Evolutionary conservation across 1,284 basidiomycete genomes (phyloP).

Genomic region (Trichosporon inkin): DNA sequence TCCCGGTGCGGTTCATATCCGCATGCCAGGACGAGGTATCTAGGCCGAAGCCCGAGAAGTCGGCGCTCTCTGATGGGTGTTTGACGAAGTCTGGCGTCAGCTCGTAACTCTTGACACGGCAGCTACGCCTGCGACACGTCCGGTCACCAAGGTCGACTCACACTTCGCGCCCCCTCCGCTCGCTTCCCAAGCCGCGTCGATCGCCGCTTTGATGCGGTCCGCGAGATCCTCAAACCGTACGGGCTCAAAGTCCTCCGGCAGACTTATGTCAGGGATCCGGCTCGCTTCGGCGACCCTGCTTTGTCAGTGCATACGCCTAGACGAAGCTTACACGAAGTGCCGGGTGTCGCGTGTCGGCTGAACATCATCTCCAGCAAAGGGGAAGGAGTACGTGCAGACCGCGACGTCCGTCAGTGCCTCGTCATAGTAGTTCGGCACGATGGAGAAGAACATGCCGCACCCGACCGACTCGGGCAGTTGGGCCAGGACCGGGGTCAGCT

Average conservation of each 20-base stretch:
- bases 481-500: neutral
- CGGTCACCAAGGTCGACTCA: neutral
- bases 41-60: neutral
- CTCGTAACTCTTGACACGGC: neutral
- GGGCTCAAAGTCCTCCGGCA: neutral
- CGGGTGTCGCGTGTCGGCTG: neutral
- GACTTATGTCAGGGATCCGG: too few species aligned
- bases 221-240: neutral
- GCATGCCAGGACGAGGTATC: neutral
- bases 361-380: neutral
- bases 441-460: neutral
- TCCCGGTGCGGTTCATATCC: neutral
- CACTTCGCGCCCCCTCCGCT: neutral
- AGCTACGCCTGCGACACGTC: too few species aligned
- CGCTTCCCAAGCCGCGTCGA: neutral
- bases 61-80: neutral
- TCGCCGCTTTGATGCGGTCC: neutral
- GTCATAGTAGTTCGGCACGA: neutral
- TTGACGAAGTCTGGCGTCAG: constrained; percentile 4
- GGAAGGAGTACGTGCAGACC: neutral
- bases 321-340: neutral
- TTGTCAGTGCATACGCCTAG: neutral
- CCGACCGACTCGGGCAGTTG: neutral
- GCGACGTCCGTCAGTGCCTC: neutral
- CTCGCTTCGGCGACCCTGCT: neutral